Percentiles rank a stretch among this genome's conserved stretches.
phyloP scores from a whole-genome alignment of 169 alveolate genomes.

The Cryptosporidium andersoni region DNA sequence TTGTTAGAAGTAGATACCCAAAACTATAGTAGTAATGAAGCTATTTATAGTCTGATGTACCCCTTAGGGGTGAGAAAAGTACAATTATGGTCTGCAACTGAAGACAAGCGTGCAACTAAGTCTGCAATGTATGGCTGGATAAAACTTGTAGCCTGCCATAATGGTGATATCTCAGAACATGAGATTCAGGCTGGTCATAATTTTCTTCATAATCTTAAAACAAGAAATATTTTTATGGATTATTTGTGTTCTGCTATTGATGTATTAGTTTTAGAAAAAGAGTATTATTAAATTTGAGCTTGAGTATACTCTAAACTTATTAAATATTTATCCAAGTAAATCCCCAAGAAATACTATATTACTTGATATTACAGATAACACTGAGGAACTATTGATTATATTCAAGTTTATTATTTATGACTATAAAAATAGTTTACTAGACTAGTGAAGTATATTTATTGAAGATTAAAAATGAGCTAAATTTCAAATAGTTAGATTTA shows the following conservation, averaged over 20 bases:
- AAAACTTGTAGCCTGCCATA: background rate
- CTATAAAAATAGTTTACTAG: no score
- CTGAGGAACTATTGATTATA: no score
- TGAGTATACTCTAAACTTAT: conserved; percentile 3
- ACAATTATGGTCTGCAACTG: conserved; percentile 60
- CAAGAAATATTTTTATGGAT: conserved; percentile 61
- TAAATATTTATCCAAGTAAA: no score
- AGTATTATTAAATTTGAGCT: conserved; percentile 8
- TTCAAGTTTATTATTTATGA: no score
- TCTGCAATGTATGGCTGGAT: conserved; percentile 18
- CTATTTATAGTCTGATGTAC: background rate
- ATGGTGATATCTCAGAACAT: conserved; percentile 7
- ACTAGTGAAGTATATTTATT: no score
- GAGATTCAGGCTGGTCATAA: conserved; percentile 40
- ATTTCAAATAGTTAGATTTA: no score
- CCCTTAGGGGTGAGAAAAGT: conserved; percentile 38
- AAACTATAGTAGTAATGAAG: background rate
- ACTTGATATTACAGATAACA: no score
- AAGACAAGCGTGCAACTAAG: conserved; percentile 16
- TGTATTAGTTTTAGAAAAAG: conserved; percentile 29
- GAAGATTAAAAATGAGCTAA: no score
- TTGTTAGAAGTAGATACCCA: conserved; percentile 3
- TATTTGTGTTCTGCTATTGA: conserved; percentile 11
- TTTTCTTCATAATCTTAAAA: conserved; percentile 29
- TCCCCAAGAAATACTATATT: no score